A percentile compares a stretch with the other conserved stretches of the same genome.
phyloP scores from a whole-genome alignment of 2,329 filamentous ascomycete species.

The Penicillium decumbens region DNA sequence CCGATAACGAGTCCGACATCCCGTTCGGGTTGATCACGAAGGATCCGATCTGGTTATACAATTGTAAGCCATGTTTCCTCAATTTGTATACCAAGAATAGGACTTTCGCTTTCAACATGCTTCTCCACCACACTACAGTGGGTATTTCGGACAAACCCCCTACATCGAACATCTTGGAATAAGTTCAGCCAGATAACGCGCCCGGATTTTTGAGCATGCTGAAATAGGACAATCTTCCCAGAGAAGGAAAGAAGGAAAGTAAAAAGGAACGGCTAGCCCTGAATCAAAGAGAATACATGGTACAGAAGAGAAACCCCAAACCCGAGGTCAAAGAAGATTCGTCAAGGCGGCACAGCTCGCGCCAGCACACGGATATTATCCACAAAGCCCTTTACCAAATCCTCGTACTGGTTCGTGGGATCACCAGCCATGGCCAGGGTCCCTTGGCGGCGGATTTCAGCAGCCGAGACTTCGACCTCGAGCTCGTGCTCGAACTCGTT shows the following conservation, averaged over 20 bases:
- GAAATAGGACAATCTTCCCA: background rate
- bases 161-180: background rate
- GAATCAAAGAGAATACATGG: constrained; percentile 11
- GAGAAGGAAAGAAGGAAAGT: background rate
- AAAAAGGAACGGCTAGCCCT: background rate
- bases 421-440: constrained; percentile 39
- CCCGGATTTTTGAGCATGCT: background rate
- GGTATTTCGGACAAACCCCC: background rate
- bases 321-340: constrained; percentile 1
- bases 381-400: constrained; percentile 46
- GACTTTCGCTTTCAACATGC: too few relatives aligned
- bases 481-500: constrained; percentile 47
- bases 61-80: too few relatives aligned
- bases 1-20: constrained; percentile 18
- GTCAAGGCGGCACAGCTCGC: constrained; percentile 36
- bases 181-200: background rate
- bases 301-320: constrained; percentile 13
- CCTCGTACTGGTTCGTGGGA: constrained; percentile 43
- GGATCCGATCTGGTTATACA: background rate
- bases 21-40: constrained; percentile 10
- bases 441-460: constrained; percentile 43
- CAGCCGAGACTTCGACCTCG: constrained; percentile 47
- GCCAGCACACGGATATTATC: constrained; percentile 48
- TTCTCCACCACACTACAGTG: background rate
- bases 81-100: too few relatives aligned